phyloP scores from a whole-genome alignment of 192 early-diverging fungal species.

The Cladochytrium replicatum region DNA sequence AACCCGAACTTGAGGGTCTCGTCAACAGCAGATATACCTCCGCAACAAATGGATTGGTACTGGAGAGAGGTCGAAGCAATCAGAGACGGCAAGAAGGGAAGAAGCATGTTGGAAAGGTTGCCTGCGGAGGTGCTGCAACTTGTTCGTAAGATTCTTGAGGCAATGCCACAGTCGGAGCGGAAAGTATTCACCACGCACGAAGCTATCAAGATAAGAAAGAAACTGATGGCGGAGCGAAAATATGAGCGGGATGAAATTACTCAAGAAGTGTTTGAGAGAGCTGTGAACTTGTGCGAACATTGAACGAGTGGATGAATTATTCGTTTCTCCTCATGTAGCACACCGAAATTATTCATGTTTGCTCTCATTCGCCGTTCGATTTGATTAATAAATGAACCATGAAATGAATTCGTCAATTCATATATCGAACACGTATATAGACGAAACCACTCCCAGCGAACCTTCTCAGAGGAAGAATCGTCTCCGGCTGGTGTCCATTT shows the following conservation, averaged over 20 bases:
- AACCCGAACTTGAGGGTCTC: slow-evolving; percentile 43
- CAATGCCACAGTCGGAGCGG: too few relatives aligned
- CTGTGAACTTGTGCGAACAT: too few relatives aligned
- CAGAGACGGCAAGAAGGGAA: neutral
- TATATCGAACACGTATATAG: too few relatives aligned
- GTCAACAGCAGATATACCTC: slow-evolving; percentile 50
- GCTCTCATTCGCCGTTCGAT: too few relatives aligned
- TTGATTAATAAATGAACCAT: too few relatives aligned
- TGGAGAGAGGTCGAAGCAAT: neutral
- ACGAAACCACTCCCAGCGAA: too few relatives aligned
- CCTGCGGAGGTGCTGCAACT: slow-evolving; percentile 11
- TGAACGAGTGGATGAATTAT: too few relatives aligned
- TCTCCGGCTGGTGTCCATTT: slow-evolving; percentile 80
- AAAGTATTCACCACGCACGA: slow-evolving; percentile 28
- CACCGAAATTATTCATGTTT: too few relatives aligned
- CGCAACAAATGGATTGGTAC: slow-evolving; percentile 49
- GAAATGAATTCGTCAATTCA: too few relatives aligned
- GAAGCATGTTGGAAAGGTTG: slow-evolving; percentile 3
- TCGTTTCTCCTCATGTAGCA: too few relatives aligned
- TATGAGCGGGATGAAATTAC: too few relatives aligned
- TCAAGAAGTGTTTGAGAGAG: too few relatives aligned
- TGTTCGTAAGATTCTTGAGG: slow-evolving; percentile 14
- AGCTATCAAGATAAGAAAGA: slow-evolving; percentile 27
- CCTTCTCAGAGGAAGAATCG: slow-evolving; percentile 75
- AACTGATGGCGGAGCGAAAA: slow-evolving; percentile 38